A percentile compares a stretch with the other conserved stretches of the same genome.
Evolutionary conservation across 345 rosid species (phyloP).

Genomic region (Corymbia maculata): DNA sequence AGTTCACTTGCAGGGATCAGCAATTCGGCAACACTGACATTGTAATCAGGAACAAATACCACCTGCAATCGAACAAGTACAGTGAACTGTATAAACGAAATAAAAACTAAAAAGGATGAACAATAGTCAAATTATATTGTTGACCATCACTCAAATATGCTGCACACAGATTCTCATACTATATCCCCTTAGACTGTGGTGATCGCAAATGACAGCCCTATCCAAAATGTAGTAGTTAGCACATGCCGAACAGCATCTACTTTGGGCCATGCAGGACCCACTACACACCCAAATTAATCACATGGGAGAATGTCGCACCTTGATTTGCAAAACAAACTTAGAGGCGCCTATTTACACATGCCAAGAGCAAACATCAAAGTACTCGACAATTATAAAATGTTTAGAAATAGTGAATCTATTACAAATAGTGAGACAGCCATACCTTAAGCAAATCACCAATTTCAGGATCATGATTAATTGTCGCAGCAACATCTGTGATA

Average conservation of each 20-base stretch:
- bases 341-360: not conserved
- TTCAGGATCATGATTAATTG: slow-evolving; percentile 30
- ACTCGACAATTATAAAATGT: not conserved
- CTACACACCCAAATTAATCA: not conserved
- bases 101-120: not conserved
- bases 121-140: not conserved
- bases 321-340: not conserved
- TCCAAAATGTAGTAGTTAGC: not conserved
- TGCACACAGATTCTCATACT: not conserved
- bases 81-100: not conserved
- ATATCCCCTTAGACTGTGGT: not conserved
- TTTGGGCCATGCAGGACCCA: not conserved
- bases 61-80: slow-evolving; percentile 8
- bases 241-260: not conserved
- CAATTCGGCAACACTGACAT: slow-evolving; percentile 41
- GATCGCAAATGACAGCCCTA: not conserved
- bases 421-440: not conserved
- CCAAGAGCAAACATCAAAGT: not conserved
- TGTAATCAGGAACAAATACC: slow-evolving; percentile 47
- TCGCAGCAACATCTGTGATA: slow-evolving; percentile 37
- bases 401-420: not conserved
- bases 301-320: not conserved
- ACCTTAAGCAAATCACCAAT: slow-evolving; percentile 39
- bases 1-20: slow-evolving; percentile 47
- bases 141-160: not conserved